These are phyloP conservation scores for Leucocoprinus gongylophorus DNA, from an alignment of 1,284 basidiomycete genomes.

Conservation along the genomic window DNA sequence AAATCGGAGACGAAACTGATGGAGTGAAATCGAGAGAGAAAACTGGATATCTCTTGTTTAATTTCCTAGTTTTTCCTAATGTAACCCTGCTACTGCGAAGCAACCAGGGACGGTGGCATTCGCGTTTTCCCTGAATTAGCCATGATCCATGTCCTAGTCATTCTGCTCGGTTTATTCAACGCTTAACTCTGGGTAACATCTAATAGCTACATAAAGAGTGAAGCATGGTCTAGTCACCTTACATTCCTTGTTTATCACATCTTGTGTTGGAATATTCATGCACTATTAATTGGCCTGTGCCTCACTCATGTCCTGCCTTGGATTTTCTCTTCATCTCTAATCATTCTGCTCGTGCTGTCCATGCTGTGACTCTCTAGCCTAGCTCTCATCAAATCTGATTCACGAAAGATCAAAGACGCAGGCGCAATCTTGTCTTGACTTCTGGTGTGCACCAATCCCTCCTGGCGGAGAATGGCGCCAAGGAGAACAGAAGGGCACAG, in stretches of 20 bases:
- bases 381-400: conserved; percentile 19
- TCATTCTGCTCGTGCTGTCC: conserved; percentile 53
- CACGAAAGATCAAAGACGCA: conserved; percentile 34
- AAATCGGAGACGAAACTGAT: no score
- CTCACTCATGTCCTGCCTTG: conserved; percentile 35
- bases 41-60: no score
- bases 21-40: no score
- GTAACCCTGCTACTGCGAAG: no score
- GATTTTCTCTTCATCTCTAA: conserved; percentile 41
- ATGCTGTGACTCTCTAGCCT: conserved; percentile 37
- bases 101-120: no score
- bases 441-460: conserved; percentile 36
- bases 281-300: conserved; percentile 46
- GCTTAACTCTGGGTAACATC: background rate
- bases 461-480: conserved; percentile 21
- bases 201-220: background rate
- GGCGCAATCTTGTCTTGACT: no score
- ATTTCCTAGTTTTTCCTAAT: no score
- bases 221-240: conserved; percentile 42
- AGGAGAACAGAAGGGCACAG: conserved; percentile 40
- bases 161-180: no score
- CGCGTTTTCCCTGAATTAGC: no score
- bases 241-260: conserved; percentile 55
- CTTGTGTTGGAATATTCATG: conserved; percentile 49
- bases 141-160: no score